Base-by-base conservation (phyloP, 306 rosid genomes). In the Inga oerstediana region DNA sequence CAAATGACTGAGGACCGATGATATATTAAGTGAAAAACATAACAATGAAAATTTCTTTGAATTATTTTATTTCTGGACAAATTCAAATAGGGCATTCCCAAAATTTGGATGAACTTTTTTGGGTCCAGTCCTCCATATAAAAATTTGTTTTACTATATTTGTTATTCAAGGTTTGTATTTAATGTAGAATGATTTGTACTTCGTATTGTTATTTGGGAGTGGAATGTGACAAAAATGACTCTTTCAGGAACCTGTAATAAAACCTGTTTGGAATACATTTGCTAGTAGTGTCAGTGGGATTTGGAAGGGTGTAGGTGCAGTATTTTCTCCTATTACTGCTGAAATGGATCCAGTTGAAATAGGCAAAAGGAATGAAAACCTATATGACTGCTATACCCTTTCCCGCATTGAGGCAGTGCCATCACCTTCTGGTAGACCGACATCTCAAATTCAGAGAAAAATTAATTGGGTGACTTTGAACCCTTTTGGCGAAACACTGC, bases 281-380 rank as follows among this genome's bases (percentile, higher is more conserved):
- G 86, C 92, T 71, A 93, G 99, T 77, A 96, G 99, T 88, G 89
- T 96, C 68, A 92, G 93, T 79, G 98, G 99, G 83, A 92, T 93
- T 82, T 96, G 99, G 99, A 92, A 91, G 83, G 99, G 99, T 49
- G 97, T 96, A 59, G 98, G 99, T 46, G 94, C 99, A 6, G 97
- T 93, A 61, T 96, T 93, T 86, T 93, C 99, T 79, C 98, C 99
- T 51, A 86, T 92, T 77, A 93, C 97, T 37, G 98, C 94, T 5
- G 91, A 92, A 89, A 96, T 96, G 94, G 99, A 96, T 85, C 97
- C 98, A 30, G 91, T 96, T 88, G 99, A 93, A 35, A 72, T 90
- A 58, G 89, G 98, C 80, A 86, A 66, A 59, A 89, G 35, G 83
- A 82, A 88, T 71, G 97, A 93, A 85, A 86, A 91, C 70, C 85